Conservation (phyloP, 257 asterid genomes). For the Capsicum baccatum region DNA sequence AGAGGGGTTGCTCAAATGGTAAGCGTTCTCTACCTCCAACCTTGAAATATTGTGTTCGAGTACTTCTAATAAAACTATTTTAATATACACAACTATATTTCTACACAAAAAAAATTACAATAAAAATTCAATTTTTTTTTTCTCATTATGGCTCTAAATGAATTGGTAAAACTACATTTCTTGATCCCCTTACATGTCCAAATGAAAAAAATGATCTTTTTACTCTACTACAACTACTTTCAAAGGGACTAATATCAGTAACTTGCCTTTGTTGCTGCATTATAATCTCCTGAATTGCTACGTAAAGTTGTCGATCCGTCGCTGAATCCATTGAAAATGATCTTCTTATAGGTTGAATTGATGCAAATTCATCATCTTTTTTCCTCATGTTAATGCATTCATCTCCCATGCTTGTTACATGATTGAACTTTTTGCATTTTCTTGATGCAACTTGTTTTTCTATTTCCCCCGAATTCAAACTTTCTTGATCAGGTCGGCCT, state of each 20-base stretch:
- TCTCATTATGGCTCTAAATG: constrained; percentile 42
- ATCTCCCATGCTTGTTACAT: constrained; percentile 69
- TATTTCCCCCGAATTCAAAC: constrained; percentile 39
- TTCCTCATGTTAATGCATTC: constrained; percentile 71
- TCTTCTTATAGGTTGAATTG: constrained; percentile 71
- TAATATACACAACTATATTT: constrained; percentile 26
- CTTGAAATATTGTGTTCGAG: background rate
- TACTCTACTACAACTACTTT: constrained; percentile 50
- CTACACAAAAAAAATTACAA: background rate
- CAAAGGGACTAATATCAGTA: constrained; percentile 31
- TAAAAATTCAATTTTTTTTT: background rate
- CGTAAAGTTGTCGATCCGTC: constrained; percentile 59
- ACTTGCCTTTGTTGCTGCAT: constrained; percentile 41
- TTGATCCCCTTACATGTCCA: constrained; percentile 73
- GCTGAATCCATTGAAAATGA: constrained; percentile 96
- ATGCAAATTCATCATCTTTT: constrained; percentile 57
- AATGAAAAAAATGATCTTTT: constrained; percentile 77
- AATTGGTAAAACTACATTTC: constrained; percentile 76
- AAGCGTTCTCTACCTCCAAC: background rate
- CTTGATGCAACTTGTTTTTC: constrained; percentile 40
- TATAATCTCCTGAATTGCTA: constrained; percentile 70
- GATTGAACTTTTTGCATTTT: constrained; percentile 43
- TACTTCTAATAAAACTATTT: background rate
- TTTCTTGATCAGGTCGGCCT: constrained; percentile 32
- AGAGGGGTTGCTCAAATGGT: background rate